A percentile compares a stretch with the other conserved stretches of the same genome.
Evolutionary conservation across 2,329 filamentous ascomycete genomes (phyloP).

Genomic region (Fusarium sp.): DNA sequence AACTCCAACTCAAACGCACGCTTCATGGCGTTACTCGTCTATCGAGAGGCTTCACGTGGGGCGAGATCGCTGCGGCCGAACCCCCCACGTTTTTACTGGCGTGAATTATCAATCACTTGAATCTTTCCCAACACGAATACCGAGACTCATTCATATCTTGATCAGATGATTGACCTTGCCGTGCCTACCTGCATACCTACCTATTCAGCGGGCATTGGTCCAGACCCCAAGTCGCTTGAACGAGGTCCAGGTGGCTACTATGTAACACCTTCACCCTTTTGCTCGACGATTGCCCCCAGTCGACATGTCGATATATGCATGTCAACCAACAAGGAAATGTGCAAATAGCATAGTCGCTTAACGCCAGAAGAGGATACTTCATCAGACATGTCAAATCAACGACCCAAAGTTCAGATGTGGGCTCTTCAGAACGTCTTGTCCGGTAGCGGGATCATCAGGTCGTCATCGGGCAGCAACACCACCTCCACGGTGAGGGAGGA

Average conservation of each 20-base stretch:
- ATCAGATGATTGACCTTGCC: constrained; percentile 11
- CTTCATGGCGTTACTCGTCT: constrained; percentile 5
- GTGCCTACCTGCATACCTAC: no score
- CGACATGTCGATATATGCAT: constrained; percentile 15
- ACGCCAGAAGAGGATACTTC: not conserved
- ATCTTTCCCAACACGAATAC: constrained; percentile 25
- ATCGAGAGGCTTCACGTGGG: constrained; percentile 19
- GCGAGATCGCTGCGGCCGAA: constrained; percentile 16
- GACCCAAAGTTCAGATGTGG: not conserved
- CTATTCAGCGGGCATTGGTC: not conserved
- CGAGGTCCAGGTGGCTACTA: constrained; percentile 9
- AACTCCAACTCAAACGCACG: not conserved
- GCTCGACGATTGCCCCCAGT: not conserved
- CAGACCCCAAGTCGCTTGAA: not conserved
- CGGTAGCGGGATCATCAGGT: constrained; percentile 40
- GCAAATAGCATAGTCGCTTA: constrained; percentile 1
- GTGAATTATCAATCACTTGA: constrained; percentile 11
- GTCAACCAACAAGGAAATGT: constrained; percentile 7
- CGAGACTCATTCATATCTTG: constrained; percentile 8
- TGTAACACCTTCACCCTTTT: not conserved
- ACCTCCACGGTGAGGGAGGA: constrained; percentile 34
- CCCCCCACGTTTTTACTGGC: constrained; percentile 27
- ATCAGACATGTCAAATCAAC: not conserved
- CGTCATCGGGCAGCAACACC: constrained; percentile 47
- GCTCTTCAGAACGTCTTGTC: constrained; percentile 15